phyloP scores from a whole-genome alignment of 805 yeast genomes.

The Barnettozyma californica region DNA sequence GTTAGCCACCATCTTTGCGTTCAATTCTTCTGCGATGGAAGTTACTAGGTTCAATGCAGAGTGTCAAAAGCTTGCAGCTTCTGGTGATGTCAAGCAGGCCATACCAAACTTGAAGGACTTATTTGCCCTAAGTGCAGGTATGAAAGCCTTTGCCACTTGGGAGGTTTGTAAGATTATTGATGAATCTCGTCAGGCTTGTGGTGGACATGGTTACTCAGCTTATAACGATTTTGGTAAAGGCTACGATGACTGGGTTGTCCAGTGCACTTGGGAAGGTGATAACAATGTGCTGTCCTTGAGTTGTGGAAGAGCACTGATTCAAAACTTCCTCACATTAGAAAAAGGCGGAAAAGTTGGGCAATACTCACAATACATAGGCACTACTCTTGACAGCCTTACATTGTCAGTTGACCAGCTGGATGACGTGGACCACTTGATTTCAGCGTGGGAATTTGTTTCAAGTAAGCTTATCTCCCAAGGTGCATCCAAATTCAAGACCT shows the following conservation, averaged over 20 bases:
- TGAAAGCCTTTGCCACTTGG: constrained; percentile 91
- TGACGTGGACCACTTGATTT: constrained; percentile 12
- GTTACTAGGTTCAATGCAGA: constrained; percentile 43
- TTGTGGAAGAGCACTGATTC: constrained; percentile 64
- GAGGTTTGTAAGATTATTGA: constrained; percentile 72
- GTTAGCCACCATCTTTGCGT: constrained; percentile 71
- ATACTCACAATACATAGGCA: constrained; percentile 27
- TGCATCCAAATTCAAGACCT: constrained; percentile 12
- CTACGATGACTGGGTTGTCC: constrained; percentile 88
- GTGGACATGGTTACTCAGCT: constrained; percentile 92
- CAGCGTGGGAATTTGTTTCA: constrained; percentile 31
- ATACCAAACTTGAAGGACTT: constrained; percentile 66
- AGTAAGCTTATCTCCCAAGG: constrained; percentile 16
- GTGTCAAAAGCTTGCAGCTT: constrained; percentile 27
- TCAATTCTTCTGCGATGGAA: constrained; percentile 51
- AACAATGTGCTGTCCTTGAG: constrained; percentile 79
- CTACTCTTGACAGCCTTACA: neutral
- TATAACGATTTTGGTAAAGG: constrained; percentile 86
- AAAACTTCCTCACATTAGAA: constrained; percentile 31
- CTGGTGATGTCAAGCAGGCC: constrained; percentile 40
- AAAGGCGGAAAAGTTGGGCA: constrained; percentile 27
- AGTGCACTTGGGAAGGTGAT: constrained; percentile 98
- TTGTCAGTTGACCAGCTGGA: constrained; percentile 19
- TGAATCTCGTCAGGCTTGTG: constrained; percentile 88
- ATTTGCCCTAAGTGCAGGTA: constrained; percentile 80